Conservation (phyloP, 208 protist genomes). For the Herpetomonas tarakana region DNA sequence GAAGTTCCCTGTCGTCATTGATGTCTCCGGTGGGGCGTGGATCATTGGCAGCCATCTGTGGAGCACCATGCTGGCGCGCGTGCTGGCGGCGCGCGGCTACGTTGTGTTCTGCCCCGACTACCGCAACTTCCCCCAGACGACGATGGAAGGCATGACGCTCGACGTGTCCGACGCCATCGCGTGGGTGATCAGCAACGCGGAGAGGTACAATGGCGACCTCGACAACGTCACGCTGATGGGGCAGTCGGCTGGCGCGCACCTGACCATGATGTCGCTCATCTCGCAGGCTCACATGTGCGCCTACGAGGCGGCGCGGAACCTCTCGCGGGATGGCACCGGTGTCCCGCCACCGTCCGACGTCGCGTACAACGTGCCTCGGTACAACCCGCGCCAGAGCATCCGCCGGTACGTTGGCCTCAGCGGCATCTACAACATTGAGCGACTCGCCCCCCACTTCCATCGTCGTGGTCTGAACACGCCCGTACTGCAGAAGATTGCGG, state of each 20-base stretch:
- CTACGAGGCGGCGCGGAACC: conserved; percentile 28
- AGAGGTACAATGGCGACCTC: conserved; percentile 84
- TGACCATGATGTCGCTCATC: conserved; percentile 84
- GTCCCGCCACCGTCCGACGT: conserved; percentile 33
- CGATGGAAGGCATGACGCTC: conserved; percentile 87
- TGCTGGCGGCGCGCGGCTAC: conserved; percentile 75
- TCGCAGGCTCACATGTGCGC: conserved; percentile 77
- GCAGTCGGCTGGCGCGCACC: conserved; percentile 81
- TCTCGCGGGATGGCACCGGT: conserved; percentile 20
- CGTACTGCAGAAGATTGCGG: conserved; percentile 66
- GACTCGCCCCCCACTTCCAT: conserved; percentile 62
- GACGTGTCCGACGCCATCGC: conserved; percentile 84
- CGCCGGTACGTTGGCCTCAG: conserved; percentile 80
- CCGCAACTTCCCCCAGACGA: conserved; percentile 90
- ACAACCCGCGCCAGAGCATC: conserved; percentile 79
- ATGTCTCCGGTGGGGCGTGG: conserved; percentile 73
- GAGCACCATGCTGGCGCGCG: conserved; percentile 71
- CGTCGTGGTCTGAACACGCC: conserved; percentile 49
- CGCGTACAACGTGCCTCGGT: conserved; percentile 81
- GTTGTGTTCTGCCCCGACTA: conserved; percentile 91
- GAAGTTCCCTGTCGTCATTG: conserved; percentile 78
- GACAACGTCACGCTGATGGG: conserved; percentile 73
- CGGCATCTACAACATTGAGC: conserved; percentile 79
- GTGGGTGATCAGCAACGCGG: conserved; percentile 84
- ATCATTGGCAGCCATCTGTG: conserved; percentile 87